Conservation (phyloP, 2,329 filamentous ascomycete species). For the Macrophomina tecta region DNA sequence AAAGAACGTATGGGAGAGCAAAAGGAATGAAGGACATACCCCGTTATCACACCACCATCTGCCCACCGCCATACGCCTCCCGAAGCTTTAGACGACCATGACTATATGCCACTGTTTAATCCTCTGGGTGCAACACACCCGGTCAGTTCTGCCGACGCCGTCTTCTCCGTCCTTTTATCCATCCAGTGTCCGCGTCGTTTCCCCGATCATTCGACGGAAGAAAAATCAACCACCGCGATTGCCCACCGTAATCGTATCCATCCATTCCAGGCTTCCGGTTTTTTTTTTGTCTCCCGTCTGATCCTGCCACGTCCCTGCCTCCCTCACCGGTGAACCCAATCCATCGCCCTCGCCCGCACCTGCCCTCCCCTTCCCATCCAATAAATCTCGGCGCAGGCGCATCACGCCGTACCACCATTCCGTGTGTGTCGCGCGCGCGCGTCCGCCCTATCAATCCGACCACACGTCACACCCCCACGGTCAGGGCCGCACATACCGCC, state of each 20-base stretch:
- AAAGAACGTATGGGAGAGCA: background rate
- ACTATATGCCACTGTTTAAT: background rate
- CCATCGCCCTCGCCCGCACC: background rate
- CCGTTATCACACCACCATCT: constrained; percentile 15
- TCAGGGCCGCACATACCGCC: background rate
- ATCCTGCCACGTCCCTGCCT: background rate
- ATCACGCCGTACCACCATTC: background rate
- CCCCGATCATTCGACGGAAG: no score
- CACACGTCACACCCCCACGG: background rate
- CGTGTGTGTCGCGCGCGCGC: background rate
- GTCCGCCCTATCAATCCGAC: no score
- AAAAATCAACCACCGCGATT: background rate
- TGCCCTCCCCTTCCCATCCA: background rate
- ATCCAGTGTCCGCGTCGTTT: background rate
- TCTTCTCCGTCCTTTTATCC: background rate
- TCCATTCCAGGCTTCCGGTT: background rate
- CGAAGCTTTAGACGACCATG: background rate
- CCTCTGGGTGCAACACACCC: background rate
- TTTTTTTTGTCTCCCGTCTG: background rate
- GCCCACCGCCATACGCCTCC: background rate
- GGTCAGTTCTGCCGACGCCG: background rate
- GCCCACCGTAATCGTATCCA: background rate
- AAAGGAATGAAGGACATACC: constrained; percentile 4
- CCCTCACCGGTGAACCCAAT: background rate
- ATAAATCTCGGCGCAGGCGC: constrained; percentile 3